Conservation (phyloP, 805 yeast genomes). For the Kodamaea sagamina region DNA sequence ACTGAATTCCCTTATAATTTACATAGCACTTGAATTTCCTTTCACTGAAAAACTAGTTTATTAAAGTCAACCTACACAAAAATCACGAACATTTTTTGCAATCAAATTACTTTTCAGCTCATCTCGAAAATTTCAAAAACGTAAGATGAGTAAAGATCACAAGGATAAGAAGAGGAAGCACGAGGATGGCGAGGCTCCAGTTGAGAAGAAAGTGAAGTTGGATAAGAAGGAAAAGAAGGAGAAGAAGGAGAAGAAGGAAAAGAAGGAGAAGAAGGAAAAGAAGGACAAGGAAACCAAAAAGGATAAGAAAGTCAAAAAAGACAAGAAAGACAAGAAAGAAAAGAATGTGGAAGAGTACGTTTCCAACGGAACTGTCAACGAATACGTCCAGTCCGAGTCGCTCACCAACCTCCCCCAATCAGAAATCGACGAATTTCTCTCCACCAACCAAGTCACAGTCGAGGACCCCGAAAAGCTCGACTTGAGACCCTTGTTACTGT, state of each 20-base stretch:
- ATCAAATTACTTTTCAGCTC: constrained; percentile 8
- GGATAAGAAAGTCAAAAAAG: constrained; percentile 31
- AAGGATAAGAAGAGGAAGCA: constrained; percentile 30
- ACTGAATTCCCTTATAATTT: too few relatives aligned
- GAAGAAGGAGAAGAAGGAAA: constrained; percentile 38
- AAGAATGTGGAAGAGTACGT: constrained; percentile 12
- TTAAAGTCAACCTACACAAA: background rate
- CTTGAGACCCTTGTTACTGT: constrained; percentile 69
- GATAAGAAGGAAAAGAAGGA: constrained; percentile 42
- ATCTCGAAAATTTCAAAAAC: constrained; percentile 1
- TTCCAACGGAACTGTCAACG: constrained; percentile 15
- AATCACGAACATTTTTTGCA: background rate
- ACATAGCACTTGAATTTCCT: too few relatives aligned
- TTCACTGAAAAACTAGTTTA: too few relatives aligned
- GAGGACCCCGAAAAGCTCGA: constrained; percentile 62
- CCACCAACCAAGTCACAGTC: constrained; percentile 73
- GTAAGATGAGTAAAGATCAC: constrained; percentile 24
- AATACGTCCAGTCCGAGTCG: constrained; percentile 41
- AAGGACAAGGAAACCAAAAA: constrained; percentile 29
- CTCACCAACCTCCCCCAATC: constrained; percentile 47
- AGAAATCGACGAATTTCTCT: constrained; percentile 62
- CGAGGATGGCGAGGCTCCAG: constrained; percentile 25
- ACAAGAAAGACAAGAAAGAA: constrained; percentile 17
- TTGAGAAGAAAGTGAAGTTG: constrained; percentile 30
- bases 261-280: constrained; percentile 33